Conservation (phyloP, 768 basidiomycete genomes). For the Fomitopsis serialis region DNA sequence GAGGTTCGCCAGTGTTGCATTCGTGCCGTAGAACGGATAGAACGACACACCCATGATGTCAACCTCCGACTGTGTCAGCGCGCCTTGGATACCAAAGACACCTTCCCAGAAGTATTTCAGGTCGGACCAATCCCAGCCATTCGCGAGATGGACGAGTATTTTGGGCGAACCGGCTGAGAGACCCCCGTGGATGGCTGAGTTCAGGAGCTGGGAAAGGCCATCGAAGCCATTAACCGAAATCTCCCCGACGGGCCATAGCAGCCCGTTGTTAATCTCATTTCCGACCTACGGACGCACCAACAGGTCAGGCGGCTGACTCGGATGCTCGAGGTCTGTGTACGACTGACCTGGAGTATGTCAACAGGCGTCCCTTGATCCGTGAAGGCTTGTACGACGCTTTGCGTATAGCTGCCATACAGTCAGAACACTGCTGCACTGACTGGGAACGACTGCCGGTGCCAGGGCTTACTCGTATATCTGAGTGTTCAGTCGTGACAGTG, state of each 20-base stretch:
- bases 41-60: conserved; percentile 62
- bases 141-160: conserved; percentile 55
- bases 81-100: conserved; percentile 44
- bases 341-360: conserved; percentile 42
- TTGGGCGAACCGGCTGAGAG: conserved; percentile 40
- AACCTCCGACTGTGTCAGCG: conserved; percentile 42
- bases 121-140: conserved; percentile 49
- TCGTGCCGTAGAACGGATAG: conserved; percentile 58
- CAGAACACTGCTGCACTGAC: too few species aligned
- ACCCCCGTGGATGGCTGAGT: conserved; percentile 54
- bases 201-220: conserved; percentile 51
- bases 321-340: not conserved
- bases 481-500: conserved; percentile 46
- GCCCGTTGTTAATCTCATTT: conserved; percentile 62
- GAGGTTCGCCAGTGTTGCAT: conserved; percentile 48
- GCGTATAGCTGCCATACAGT: conserved; percentile 41
- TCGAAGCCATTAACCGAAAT: conserved; percentile 49
- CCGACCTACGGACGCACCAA: conserved; percentile 35
- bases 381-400: conserved; percentile 47
- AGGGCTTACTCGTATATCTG: conserved; percentile 44
- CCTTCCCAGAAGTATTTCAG: conserved; percentile 45
- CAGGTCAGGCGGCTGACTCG: not conserved
- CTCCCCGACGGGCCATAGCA: conserved; percentile 55
- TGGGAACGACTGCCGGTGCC: too few species aligned
- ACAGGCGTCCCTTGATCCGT: conserved; percentile 47